Evolutionary conservation across 2,329 filamentous ascomycete species (phyloP).

Genomic region (Aspergillus spinulosporus): DNA sequence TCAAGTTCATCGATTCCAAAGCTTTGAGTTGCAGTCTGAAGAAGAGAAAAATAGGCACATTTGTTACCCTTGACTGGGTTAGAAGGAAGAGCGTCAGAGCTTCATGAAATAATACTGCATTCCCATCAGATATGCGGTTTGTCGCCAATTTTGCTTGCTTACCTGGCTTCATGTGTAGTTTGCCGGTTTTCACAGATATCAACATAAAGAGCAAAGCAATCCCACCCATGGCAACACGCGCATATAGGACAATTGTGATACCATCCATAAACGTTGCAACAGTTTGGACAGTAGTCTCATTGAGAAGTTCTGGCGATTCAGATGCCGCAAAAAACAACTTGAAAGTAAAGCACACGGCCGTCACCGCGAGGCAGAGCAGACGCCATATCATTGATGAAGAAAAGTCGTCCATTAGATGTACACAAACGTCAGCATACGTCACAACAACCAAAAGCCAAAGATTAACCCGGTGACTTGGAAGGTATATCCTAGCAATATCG

Average conservation of each 20-base stretch:
- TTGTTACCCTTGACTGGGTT: constrained; percentile 81
- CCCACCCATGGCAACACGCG: constrained; percentile 53
- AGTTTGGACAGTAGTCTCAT: constrained; percentile 34
- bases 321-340: constrained; percentile 86
- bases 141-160: too few relatives aligned
- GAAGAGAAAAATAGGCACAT: constrained; percentile 80
- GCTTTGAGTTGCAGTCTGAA: constrained; percentile 64
- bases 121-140: too few relatives aligned
- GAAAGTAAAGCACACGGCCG: constrained; percentile 69
- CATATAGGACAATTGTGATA: constrained; percentile 52
- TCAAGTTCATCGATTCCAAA: constrained; percentile 45
- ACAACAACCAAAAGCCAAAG: constrained; percentile 73
- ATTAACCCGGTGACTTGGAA: constrained; percentile 62
- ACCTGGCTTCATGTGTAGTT: not conserved
- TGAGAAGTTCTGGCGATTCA: constrained; percentile 80
- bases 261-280: constrained; percentile 41
- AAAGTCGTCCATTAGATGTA: constrained; percentile 41
- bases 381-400: constrained; percentile 24
- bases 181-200: constrained; percentile 19
- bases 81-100: constrained; percentile 75
- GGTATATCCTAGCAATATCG: constrained; percentile 75
- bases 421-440: constrained; percentile 65
- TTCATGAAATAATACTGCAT: constrained; percentile 53
- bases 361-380: constrained; percentile 43
- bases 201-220: constrained; percentile 37